Conservation (phyloP, 495 filamentous ascomycete species). For the Tuber brumale region DNA sequence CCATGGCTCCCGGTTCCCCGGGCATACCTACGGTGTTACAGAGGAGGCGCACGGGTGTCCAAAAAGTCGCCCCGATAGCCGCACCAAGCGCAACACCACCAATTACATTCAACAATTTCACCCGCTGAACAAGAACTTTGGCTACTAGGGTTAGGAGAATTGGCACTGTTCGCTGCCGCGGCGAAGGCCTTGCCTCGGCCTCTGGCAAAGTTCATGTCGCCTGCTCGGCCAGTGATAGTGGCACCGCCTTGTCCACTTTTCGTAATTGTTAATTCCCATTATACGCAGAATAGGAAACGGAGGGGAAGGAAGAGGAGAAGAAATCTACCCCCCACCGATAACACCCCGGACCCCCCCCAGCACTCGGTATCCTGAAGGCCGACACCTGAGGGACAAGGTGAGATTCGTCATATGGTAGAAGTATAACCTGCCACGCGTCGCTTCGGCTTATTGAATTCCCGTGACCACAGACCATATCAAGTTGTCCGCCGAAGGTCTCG, state of each 20-base stretch:
- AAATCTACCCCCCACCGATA: slow-evolving; percentile 28
- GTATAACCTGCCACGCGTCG: not conserved
- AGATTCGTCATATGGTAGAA: not conserved
- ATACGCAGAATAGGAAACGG: not conserved
- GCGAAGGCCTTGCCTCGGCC: slow-evolving; percentile 11
- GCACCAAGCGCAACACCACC: slow-evolving; percentile 28
- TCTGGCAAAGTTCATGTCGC: slow-evolving; percentile 8
- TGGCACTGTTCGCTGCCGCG: not conserved
- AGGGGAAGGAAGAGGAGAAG: not conserved
- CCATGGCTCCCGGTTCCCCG: not conserved
- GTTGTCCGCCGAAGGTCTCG: not conserved
- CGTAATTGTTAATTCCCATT: slow-evolving; percentile 5
- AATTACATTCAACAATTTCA: slow-evolving; percentile 33
- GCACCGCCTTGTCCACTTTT: slow-evolving; percentile 17
- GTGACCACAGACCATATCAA: not conserved
- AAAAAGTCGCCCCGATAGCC: slow-evolving; percentile 10
- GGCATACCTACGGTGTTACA: not conserved
- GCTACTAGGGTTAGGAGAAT: not conserved
- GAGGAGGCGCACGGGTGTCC: slow-evolving; percentile 13
- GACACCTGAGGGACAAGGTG: not conserved
- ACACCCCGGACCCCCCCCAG: slow-evolving; percentile 2
- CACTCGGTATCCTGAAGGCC: slow-evolving; percentile 13
- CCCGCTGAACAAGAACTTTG: slow-evolving; percentile 21
- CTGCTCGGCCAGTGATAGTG: not conserved
- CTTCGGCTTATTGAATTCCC: not conserved